Evolutionary conservation across 371 early-diverging fungal species (phyloP).

Genomic region (Entomophthora muscae): DNA sequence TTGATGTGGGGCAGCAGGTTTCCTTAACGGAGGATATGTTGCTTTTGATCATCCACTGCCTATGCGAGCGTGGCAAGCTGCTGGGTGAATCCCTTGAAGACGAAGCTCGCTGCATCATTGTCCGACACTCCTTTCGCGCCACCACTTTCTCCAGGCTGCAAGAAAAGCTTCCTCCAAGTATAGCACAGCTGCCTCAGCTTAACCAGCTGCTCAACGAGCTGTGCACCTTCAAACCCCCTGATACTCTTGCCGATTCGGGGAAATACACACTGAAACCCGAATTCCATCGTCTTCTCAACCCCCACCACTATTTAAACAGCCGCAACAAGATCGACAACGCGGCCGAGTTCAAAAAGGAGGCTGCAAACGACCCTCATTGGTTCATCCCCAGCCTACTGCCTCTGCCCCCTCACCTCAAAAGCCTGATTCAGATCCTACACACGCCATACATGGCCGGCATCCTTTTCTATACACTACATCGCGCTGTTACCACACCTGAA

Average conservation of each 20-base stretch:
- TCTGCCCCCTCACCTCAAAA: constrained; percentile 38
- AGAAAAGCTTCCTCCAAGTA: constrained; percentile 64
- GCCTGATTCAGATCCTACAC: constrained; percentile 43
- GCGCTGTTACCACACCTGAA: constrained; percentile 36
- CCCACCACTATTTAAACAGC: constrained; percentile 82
- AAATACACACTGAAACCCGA: constrained; percentile 68
- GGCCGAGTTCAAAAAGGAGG: constrained; percentile 11
- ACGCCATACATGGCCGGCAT: constrained; percentile 36
- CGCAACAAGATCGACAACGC: constrained; percentile 45
- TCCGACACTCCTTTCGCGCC: constrained; percentile 53
- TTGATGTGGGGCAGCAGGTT: constrained; percentile 45
- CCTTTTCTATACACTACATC: constrained; percentile 54
- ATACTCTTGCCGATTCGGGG: constrained; percentile 60
- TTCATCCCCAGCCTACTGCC: constrained; percentile 35
- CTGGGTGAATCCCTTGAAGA: constrained; percentile 38
- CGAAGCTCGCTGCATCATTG: constrained; percentile 63
- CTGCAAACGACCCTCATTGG: constrained; percentile 15
- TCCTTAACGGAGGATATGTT: constrained; percentile 74
- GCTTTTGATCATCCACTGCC: constrained; percentile 55
- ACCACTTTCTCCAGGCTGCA: constrained; percentile 67
- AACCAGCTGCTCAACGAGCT: constrained; percentile 56
- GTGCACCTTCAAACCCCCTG: constrained; percentile 63
- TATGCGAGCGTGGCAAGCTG: constrained; percentile 56
- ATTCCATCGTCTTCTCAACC: constrained; percentile 59
- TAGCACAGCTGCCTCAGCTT: constrained; percentile 50